Evolutionary conservation across 352 stramenopile species (phyloP), one percentile per base, ranked within the genome.

Genomic region (Globisporangium polare): DNA sequence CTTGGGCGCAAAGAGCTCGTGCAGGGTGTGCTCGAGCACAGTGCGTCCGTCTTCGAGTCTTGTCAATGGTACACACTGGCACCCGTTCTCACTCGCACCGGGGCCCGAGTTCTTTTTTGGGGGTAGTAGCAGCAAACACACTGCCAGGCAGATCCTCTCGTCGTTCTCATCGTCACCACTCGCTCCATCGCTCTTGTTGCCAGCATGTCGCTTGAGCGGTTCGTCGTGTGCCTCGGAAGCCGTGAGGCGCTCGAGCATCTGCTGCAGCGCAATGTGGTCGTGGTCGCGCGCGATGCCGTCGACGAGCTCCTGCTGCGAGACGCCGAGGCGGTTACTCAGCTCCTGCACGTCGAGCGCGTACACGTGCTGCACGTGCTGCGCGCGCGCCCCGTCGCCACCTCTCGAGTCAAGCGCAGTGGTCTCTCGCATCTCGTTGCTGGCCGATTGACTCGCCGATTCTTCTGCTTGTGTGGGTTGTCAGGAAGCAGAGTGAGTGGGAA

Each of bases 291-390:
- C 53, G 27, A 73, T 65, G 26, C 67, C 63, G 5, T 53, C 58
- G 24, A 68, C 50, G 49, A 73, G 63, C 49, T 73, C 67, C 29
- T 64, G 20, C 63, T 73, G 62, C 5, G 67, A 73, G 42, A 73
- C 33, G 20, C 58, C 67, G 24, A 73, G 53, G 8, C 51, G 49
- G 24, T 73, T 63, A 49, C 63, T 67, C 39, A 71, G 57, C 52
- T 42, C 63, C 17, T 31, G 47, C 8, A 73, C 58, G 22, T 70
- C 53, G n/a, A 73, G 58, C 58, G 67, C 31, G 35, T 62, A 70
- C 53, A 73, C 58, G 22, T 67, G 67, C 62, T 71, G 61, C 45
- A 67, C 43, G 22, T 67, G 67, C 62, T 71, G 61, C 45, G 62
- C 43, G 53, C 53, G 20, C 18, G 33, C n/a, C 22, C 5, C 13